Conservation (phyloP, 345 rosid genomes). For the Salix caprea region DNA sequence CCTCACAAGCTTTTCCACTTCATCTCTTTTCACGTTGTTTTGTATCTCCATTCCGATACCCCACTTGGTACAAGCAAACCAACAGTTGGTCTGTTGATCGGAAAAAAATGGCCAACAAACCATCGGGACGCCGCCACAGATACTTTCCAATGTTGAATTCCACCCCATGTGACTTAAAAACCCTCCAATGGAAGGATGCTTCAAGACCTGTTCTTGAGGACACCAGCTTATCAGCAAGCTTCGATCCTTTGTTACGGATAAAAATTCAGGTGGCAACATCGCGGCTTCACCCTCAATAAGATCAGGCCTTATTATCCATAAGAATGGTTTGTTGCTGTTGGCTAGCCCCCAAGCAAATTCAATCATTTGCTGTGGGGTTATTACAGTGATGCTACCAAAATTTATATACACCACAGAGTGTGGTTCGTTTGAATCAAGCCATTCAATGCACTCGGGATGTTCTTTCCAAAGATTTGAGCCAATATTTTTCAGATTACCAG, state of each 20-base stretch:
- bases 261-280: neutral
- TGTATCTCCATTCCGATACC: slow-evolving; percentile 14
- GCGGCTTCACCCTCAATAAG: neutral
- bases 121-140: slow-evolving; percentile 10
- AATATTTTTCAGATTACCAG: too few species aligned
- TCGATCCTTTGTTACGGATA: slow-evolving; percentile 1
- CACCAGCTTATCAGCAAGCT: slow-evolving; percentile 14
- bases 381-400: neutral
- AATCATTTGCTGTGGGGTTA: neutral
- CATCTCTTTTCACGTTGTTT: slow-evolving; percentile 8
- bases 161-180: slow-evolving; percentile 25
- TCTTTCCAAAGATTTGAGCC: too few species aligned
- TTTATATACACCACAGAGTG: neutral
- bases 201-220: slow-evolving; percentile 11
- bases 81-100: slow-evolving; percentile 10
- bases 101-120: slow-evolving; percentile 15
- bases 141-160: slow-evolving; percentile 10
- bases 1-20: slow-evolving; percentile 11
- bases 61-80: slow-evolving; percentile 14
- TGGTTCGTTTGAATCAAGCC: too few species aligned
- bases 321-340: slow-evolving; percentile 3
- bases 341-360: slow-evolving; percentile 23
- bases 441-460: too few species aligned
- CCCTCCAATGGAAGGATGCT: slow-evolving; percentile 11
- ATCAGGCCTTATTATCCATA: slow-evolving; percentile 17